Conservation (phyloP, 1,284 basidiomycete species). For the Leccinum subrobustum region DNA sequence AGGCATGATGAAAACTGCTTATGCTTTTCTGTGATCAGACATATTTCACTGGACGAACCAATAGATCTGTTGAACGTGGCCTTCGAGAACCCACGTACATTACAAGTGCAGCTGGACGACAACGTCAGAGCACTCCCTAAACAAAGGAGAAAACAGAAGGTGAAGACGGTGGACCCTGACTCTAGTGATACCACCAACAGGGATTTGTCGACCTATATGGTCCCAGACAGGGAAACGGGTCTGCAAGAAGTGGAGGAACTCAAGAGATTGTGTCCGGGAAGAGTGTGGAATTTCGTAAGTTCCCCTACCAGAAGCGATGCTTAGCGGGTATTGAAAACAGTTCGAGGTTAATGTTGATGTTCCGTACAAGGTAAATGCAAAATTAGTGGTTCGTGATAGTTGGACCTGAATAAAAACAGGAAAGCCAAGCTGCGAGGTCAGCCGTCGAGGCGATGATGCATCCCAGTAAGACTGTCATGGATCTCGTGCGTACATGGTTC, state of each 20-base stretch:
- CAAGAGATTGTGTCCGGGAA: slow-evolving; percentile 61
- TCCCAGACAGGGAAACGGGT: slow-evolving; percentile 89
- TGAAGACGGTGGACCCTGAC: slow-evolving; percentile 16
- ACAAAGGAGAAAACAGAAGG: slow-evolving; percentile 41
- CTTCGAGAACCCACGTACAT: slow-evolving; percentile 89
- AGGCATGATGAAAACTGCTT: slow-evolving; percentile 1
- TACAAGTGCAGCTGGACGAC: slow-evolving; percentile 46
- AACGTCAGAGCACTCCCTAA: slow-evolving; percentile 43
- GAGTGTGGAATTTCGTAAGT: slow-evolving; percentile 87
- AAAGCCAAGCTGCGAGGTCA: slow-evolving; percentile 57
- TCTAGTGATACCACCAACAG: background rate
- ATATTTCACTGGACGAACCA: slow-evolving; percentile 70
- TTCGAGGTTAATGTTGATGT: slow-evolving; percentile 81
- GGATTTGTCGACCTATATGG: slow-evolving; percentile 48
- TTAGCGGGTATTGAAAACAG: slow-evolving; percentile 3
- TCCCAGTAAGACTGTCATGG: slow-evolving; percentile 87
- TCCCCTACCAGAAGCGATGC: background rate
- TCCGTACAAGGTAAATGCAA: slow-evolving; percentile 63
- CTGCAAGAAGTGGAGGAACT: slow-evolving; percentile 78
- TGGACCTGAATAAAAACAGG: slow-evolving; percentile 40
- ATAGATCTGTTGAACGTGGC: slow-evolving; percentile 96
- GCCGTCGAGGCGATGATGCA: slow-evolving; percentile 76
- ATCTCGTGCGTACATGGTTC: slow-evolving; percentile 58
- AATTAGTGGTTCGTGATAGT: background rate
- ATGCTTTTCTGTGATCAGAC: slow-evolving; percentile 42